Evolutionary conservation across 768 basidiomycete genomes (phyloP), one percentile per base, ranked within the genome.

Genomic region (Chalciporus pseudorubinellus): DNA sequence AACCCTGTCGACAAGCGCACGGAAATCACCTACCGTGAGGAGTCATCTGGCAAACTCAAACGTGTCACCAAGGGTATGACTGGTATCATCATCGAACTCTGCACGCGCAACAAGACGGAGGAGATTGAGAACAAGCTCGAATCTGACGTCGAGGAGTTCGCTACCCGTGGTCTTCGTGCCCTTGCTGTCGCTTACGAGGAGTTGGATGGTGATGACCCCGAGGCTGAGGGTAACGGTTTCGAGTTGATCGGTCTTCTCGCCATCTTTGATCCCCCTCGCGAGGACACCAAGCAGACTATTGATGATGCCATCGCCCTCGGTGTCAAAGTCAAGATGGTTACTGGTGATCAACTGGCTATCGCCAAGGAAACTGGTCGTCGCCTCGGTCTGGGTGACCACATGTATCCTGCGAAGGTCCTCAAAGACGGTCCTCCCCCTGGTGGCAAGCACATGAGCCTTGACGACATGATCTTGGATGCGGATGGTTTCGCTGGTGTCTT

Each of bases 61-160:
- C 92, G 95, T 64, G 95, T 95, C 65, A 97, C 95, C 69, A 98
- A 98, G 87, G 95, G 95, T 70, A 98, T 98, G 95, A 98, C 95
- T 39, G 95, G 94, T 77, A 89, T 92, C 72, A 93, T 98, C 77
- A 94, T 97, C 66, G 92, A 95, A 51, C 88, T 97, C 44, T 98
- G 95, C 84, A 79, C 90, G 20, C 90, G 95, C 69, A 95, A 97
- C 87, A 98, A 98, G 84, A 90, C 91, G 36, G 86, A 90, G 11
- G 92, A 92, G 56, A 60, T 93, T 39, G 95, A 98, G 81, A 84
- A 89, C 74, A 81, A 77, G 60, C 87, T 98, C 52, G 93, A 98
- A 77, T 78, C 82, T 56, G 95, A 98, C 66, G 95, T 98, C 46
- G 93, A 98, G 74, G 95, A 95, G 69, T 98, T 89, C 64, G 95